Conservation (phyloP, 2,329 filamentous ascomycete genomes). For the Aspergillus caelatus region DNA sequence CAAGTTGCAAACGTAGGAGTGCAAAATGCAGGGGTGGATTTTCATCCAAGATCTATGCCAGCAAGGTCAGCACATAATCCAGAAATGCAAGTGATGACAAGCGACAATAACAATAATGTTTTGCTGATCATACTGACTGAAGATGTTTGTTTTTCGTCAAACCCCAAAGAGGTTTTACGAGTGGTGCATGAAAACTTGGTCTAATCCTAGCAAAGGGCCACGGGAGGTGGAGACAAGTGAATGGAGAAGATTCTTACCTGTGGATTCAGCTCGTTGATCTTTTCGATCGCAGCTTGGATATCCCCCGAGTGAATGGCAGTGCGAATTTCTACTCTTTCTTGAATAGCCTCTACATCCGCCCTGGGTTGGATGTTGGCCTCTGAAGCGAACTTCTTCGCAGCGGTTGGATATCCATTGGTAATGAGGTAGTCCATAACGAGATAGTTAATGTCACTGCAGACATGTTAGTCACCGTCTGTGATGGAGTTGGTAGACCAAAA, state of each 20-base stretch:
- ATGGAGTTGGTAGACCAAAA: conserved; percentile 7
- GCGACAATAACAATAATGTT: conserved; percentile 16
- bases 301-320: conserved; percentile 83
- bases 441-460: conserved; percentile 83
- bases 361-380: conserved; percentile 85
- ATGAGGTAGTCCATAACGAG: conserved; percentile 96
- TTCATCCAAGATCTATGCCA: conserved; percentile 78
- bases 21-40: conserved; percentile 86
- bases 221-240: neutral
- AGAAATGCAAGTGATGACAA: conserved; percentile 13
- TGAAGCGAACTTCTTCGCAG: conserved; percentile 88
- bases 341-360: conserved; percentile 72
- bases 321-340: conserved; percentile 78
- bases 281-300: conserved; percentile 81
- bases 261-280: conserved; percentile 85
- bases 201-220: conserved; percentile 78
- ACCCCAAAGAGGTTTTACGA: conserved; percentile 80
- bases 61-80: conserved; percentile 27
- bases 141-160: conserved; percentile 83
- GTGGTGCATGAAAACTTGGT: conserved; percentile 99
- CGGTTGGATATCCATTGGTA: conserved; percentile 90
- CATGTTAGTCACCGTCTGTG: conserved; percentile 32
- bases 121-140: conserved; percentile 80
- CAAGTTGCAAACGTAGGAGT: conserved; percentile 83
- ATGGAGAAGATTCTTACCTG: conserved; percentile 67